Evolutionary conservation across 768 basidiomycete species (phyloP), one percentile per base, ranked within the genome.

Genomic region (Podaxis sp.): DNA sequence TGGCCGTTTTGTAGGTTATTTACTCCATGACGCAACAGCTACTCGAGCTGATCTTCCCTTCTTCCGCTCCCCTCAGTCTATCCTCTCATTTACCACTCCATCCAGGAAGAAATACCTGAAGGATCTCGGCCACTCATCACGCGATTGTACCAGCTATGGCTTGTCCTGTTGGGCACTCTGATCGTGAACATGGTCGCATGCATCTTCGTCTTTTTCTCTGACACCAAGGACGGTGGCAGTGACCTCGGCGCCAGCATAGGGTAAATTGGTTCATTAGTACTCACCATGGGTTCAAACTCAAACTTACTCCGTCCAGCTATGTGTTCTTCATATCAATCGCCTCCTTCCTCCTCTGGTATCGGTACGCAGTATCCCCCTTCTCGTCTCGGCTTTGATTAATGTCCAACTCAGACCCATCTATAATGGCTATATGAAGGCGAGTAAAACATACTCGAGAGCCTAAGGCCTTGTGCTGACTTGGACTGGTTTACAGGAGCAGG

Each of bases 371-470:
- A 66, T 55, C 56, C 46, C 58, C 38, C 51, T 52, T 56, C 56
- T 59, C 57, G 60, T 48, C 26, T 62, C 56, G 60, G 48, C 64
- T 56, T 57, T 61, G 15, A 65, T 64, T 62, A 64, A 68, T 62
- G 61, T 63, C 58, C 61, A 63, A 59, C 38, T 56, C 70, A 94
- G 94, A 70, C 96, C 96, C 15, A 92, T 96, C 72, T 99, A 99
- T 80, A 96, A 97, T 69, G 96, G 93, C 58, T 96, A 94, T 80
- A 93, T 95, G 88, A 96, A 97, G 85, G 96, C 89, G 70, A 72
- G 80, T 71, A 59, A 38, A 57, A 56, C 36, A 55, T 60, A 64
- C 51, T 68, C 56, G 41, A 41, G 64, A 59, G 62, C 60, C 49
- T 36, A 55, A 56, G 48, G 68, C 51, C 66, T 38, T 64, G 22